Evolutionary conservation across 1,284 basidiomycete genomes (phyloP).

Genomic region (Microbotryum scabiosae): DNA sequence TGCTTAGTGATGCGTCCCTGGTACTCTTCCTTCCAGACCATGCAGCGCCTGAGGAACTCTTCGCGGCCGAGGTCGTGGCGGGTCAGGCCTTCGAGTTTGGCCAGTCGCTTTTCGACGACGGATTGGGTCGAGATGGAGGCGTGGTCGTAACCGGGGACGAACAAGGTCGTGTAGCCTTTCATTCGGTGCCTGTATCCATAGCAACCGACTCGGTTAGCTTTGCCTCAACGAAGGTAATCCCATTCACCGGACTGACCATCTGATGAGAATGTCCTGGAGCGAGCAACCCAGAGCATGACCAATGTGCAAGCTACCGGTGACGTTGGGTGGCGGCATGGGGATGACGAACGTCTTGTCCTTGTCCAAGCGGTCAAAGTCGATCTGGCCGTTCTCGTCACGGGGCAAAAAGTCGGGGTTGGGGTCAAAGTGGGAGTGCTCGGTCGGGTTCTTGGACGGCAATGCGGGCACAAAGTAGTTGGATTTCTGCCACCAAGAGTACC

Average conservation of each 20-base stretch:
- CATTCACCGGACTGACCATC: slow-evolving; percentile 55
- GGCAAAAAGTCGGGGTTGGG: slow-evolving; percentile 33
- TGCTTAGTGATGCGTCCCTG: slow-evolving; percentile 85
- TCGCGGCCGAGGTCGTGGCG: slow-evolving; percentile 92
- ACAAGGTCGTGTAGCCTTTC: slow-evolving; percentile 85
- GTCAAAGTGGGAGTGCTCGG: slow-evolving; percentile 36
- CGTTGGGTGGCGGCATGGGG: slow-evolving; percentile 93
- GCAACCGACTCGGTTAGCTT: too few relatives aligned
- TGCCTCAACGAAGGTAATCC: not conserved
- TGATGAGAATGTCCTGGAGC: slow-evolving; percentile 79
- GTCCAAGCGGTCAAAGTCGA: slow-evolving; percentile 33
- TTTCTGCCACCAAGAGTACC: slow-evolving; percentile 98
- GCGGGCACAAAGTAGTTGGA: slow-evolving; percentile 84
- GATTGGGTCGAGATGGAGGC: slow-evolving; percentile 98
- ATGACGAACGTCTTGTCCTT: slow-evolving; percentile 60
- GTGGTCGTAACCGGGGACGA: slow-evolving; percentile 93
- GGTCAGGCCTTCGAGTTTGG: slow-evolving; percentile 72
- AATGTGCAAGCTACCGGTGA: slow-evolving; percentile 93
- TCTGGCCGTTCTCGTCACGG: slow-evolving; percentile 48
- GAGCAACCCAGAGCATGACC: slow-evolving; percentile 91
- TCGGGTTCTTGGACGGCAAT: slow-evolving; percentile 36
- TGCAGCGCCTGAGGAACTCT: slow-evolving; percentile 81
- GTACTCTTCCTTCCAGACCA: slow-evolving; percentile 98
- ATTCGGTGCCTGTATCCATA: slow-evolving; percentile 69
- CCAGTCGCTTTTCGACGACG: slow-evolving; percentile 89